Conservation (phyloP, 2,329 filamentous ascomycete genomes). For the Orbilia brochopaga region DNA sequence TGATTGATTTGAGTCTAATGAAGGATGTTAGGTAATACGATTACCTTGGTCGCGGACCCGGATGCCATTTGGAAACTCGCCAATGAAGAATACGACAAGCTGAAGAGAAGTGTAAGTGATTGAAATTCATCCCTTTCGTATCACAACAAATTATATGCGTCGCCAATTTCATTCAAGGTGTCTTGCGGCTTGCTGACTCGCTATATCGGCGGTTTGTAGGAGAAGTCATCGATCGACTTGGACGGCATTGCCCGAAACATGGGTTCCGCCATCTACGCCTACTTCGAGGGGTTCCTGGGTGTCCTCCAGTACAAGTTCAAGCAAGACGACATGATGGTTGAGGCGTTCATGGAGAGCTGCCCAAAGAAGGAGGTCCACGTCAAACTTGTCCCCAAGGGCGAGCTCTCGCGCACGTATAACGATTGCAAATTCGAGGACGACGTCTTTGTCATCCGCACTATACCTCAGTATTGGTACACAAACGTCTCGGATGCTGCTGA, state of each 20-base stretch:
- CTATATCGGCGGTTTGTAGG: conserved; percentile 6
- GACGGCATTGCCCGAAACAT: conserved; percentile 38
- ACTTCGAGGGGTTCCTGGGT: conserved; percentile 37
- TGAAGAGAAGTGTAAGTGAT: conserved; percentile 38
- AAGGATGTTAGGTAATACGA: conserved; percentile 11
- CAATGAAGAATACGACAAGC: conserved; percentile 27
- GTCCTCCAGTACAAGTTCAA: conserved; percentile 36
- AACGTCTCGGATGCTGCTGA: conserved; percentile 29
- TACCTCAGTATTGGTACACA: conserved; percentile 34
- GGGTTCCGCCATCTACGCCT: conserved; percentile 24
- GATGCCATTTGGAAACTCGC: conserved; percentile 31
- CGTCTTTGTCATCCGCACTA: conserved; percentile 25
- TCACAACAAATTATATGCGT: too few relatives aligned
- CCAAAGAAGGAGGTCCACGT: conserved; percentile 29
- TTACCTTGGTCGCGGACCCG: conserved; percentile 39
- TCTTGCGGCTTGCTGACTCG: conserved; percentile 9
- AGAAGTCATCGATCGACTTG: conserved; percentile 28
- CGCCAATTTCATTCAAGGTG: background rate
- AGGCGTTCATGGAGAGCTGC: conserved; percentile 30
- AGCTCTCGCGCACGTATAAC: background rate
- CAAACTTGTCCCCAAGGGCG: conserved; percentile 26
- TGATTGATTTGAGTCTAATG: background rate
- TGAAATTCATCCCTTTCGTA: background rate
- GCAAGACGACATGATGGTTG: conserved; percentile 42
- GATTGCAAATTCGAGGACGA: conserved; percentile 23